Evolutionary conservation across 768 basidiomycete genomes (phyloP), one percentile per base, ranked within the genome.

Genomic region (Tulasnella sp.): DNA sequence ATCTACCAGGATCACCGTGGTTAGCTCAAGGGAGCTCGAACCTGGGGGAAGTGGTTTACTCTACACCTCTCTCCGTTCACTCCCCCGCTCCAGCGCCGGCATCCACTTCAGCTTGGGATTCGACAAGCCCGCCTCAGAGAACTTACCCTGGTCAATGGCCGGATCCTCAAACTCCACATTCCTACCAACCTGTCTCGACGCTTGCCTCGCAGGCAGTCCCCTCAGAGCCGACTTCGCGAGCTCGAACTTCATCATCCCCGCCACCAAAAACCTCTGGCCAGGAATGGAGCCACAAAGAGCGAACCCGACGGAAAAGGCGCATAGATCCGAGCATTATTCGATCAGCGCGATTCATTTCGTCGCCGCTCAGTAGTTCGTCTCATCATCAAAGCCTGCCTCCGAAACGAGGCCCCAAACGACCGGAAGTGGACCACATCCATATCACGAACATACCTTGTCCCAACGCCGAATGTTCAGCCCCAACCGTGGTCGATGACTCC

Each of bases 401-500:
- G n/a, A 77, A 46, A 58, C 31, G 44, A n/a, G 44, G 34, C 31
- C 31, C 44, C 0, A 58, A 77, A 20, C 41, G 31, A 40, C 77
- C 37, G 3, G 28, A 54, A 28, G 24, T n/a, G 28, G 46, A 31
- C 12, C 77, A 78, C 42, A 50, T 78, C 28, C 77, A 78, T 44
- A 60, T 78, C 58, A 60, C 58, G 48, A 78, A 78, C 77, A n/a
- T 78, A 34, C 28, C 58, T 16, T 78, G 77, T 37, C 77, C 77
- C 18, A 46, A 78, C 40, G n/a, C 77, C 37, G 77, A 28, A 18
- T 78, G 77, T 37, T 60, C 48, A 34, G 77, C 77, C 9, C 77
- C 77, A 20, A 41, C 60, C n/a, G 37, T 37, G 8, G 54, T 78
- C 31, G 54, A 78, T 18, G 77, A 78, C 14, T 54, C 58, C 5